phyloP scores from a whole-genome alignment of 2,329 filamentous ascomycete species.

The Dichotomopilus funicola region DNA sequence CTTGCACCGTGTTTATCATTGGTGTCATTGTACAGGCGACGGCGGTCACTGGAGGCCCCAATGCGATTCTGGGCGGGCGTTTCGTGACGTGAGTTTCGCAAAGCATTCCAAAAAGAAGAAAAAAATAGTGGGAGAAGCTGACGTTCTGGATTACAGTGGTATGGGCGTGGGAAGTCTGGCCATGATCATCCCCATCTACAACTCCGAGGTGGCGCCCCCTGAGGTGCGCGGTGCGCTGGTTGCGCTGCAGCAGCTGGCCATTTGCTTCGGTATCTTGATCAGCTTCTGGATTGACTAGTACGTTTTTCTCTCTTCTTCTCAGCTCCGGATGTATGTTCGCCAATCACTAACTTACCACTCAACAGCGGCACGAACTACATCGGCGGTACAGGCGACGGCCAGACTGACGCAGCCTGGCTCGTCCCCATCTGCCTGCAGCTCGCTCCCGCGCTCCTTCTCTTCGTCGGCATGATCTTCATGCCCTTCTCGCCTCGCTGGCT shows the following conservation, averaged over 20 bases:
- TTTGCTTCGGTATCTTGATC: slow-evolving; percentile 58
- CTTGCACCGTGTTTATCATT: slow-evolving; percentile 59
- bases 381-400: slow-evolving; percentile 44
- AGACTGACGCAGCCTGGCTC: slow-evolving; percentile 67
- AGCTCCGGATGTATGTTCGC: background rate
- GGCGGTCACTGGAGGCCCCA: slow-evolving; percentile 48
- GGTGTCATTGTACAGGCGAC: slow-evolving; percentile 64
- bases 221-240: slow-evolving; percentile 43
- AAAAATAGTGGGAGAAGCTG: background rate
- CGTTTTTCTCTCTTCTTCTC: slow-evolving; percentile 13
- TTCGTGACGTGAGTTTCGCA: slow-evolving; percentile 52
- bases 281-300: slow-evolving; percentile 58
- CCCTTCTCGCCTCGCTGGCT: slow-evolving; percentile 74
- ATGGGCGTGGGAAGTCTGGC: slow-evolving; percentile 64
- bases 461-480: slow-evolving; percentile 70
- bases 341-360: slow-evolving; percentile 21
- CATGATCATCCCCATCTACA: slow-evolving; percentile 51
- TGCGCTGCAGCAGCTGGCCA: slow-evolving; percentile 45
- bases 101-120: background rate
- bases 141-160: slow-evolving; percentile 33
- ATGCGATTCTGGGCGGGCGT: slow-evolving; percentile 61
- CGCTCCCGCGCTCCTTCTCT: slow-evolving; percentile 58
- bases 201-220: slow-evolving; percentile 42
- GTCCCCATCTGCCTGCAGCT: slow-evolving; percentile 67
- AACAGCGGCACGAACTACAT: slow-evolving; percentile 56